Conservation (phyloP, 768 basidiomycete species). For the Russula sp. region DNA sequence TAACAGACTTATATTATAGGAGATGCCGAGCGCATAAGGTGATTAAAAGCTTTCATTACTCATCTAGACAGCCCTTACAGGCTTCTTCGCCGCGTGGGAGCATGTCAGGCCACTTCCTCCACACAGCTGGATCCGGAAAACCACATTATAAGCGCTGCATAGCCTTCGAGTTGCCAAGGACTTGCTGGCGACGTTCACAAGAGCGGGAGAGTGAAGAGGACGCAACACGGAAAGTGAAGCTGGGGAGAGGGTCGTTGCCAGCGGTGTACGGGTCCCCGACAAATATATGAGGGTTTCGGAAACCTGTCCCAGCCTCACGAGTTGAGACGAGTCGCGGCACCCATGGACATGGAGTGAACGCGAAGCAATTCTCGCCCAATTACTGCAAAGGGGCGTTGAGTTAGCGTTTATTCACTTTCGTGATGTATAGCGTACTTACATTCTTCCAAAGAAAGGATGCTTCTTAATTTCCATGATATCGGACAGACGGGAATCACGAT, state of each 20-base stretch:
- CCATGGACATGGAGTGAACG: slow-evolving; percentile 21
- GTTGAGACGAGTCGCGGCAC: slow-evolving; percentile 15
- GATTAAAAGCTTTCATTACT: too few relatives aligned
- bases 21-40: too few relatives aligned
- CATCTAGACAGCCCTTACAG: too few relatives aligned
- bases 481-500: slow-evolving; percentile 4
- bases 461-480: slow-evolving; percentile 12
- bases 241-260: slow-evolving; percentile 11
- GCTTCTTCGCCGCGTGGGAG: slow-evolving; percentile 9
- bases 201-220: slow-evolving; percentile 7
- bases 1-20: too few relatives aligned
- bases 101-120: neutral
- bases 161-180: slow-evolving; percentile 4
- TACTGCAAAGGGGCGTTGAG: neutral
- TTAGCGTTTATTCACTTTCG: neutral
- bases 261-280: slow-evolving; percentile 13
- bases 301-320: slow-evolving; percentile 1
- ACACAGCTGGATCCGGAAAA: neutral
- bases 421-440: neutral
- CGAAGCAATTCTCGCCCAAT: slow-evolving; percentile 17
- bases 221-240: slow-evolving; percentile 8
- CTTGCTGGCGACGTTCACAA: slow-evolving; percentile 15
- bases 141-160: slow-evolving; percentile 15
- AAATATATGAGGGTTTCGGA: slow-evolving; percentile 1
- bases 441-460: slow-evolving; percentile 13